Conservation (phyloP, 805 yeast species). For the Starmerella asiatica region DNA sequence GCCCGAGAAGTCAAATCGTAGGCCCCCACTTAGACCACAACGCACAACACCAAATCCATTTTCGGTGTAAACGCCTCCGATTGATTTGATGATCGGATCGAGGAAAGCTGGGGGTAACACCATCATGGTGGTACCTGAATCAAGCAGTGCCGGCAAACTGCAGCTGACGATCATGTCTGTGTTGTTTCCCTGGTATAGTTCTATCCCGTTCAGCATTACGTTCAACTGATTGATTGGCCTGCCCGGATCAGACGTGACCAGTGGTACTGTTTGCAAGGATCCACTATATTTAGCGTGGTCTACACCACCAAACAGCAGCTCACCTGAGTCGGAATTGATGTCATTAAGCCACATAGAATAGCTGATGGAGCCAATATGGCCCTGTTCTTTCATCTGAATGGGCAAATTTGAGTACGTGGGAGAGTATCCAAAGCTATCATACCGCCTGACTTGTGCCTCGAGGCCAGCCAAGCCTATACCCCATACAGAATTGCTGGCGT, state of each 20-base stretch:
- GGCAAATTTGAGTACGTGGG: conserved; percentile 27
- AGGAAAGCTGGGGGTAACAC: conserved; percentile 31
- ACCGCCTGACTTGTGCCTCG: conserved; percentile 26
- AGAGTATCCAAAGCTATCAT: conserved; percentile 8
- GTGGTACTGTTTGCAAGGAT: conserved; percentile 27
- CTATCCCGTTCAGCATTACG: conserved; percentile 13
- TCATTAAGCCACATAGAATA: conserved; percentile 37
- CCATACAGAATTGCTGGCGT: conserved; percentile 44
- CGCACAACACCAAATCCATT: conserved; percentile 26
- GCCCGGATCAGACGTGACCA: conserved; percentile 18
- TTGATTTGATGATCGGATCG: conserved; percentile 23
- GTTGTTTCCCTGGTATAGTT: conserved; percentile 11
- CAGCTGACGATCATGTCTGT: conserved; percentile 4
- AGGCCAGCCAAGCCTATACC: conserved; percentile 27
- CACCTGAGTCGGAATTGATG: conserved; percentile 26
- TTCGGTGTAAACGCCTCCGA: conserved; percentile 32
- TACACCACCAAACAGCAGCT: conserved; percentile 35
- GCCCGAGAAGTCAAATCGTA: conserved; percentile 42
- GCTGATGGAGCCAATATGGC: conserved; percentile 30
- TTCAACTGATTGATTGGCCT: conserved; percentile 8
- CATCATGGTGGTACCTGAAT: conserved; percentile 40
- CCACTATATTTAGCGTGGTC: conserved; percentile 33
- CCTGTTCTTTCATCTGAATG: conserved; percentile 28
- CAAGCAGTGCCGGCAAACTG: conserved; percentile 32
- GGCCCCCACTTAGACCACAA: conserved; percentile 27